Evolutionary conservation across 2,329 filamentous ascomycete species (phyloP).

Genomic region (Neopestalotiopsis rosae): DNA sequence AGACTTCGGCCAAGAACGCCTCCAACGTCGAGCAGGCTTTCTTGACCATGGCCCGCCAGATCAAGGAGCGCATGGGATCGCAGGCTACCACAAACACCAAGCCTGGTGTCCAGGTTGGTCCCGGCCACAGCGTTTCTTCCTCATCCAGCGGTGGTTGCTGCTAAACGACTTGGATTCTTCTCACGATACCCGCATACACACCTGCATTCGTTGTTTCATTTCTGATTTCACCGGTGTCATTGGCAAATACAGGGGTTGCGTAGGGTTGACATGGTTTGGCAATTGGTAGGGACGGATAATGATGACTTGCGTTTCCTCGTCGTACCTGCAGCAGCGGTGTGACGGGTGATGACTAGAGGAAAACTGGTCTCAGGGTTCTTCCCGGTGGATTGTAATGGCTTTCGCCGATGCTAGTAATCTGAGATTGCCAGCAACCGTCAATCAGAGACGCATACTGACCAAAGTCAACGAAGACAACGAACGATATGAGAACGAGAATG

Average conservation of each 20-base stretch:
- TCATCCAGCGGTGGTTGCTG: slow-evolving; percentile 88
- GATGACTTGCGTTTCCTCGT: not conserved
- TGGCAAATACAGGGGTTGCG: slow-evolving; percentile 21
- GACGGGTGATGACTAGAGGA: not conserved
- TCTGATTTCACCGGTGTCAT: slow-evolving; percentile 20
- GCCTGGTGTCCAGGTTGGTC: slow-evolving; percentile 93
- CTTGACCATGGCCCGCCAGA: slow-evolving; percentile 99
- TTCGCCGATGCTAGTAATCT: slow-evolving; percentile 13
- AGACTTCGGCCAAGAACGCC: slow-evolving; percentile 99
- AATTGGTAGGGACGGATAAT: slow-evolving; percentile 11
- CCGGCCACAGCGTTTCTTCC: slow-evolving; percentile 91
- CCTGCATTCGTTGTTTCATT: slow-evolving; percentile 16
- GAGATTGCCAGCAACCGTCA: slow-evolving; percentile 8
- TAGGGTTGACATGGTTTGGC: slow-evolving; percentile 18
- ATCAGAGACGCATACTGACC: slow-evolving; percentile 15
- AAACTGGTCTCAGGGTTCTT: slow-evolving; percentile 7
- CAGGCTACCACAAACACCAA: slow-evolving; percentile 97
- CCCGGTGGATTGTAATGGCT: slow-evolving; percentile 16
- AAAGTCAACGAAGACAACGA: slow-evolving; percentile 2
- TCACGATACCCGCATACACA: slow-evolving; percentile 23
- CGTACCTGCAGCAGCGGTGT: not conserved
- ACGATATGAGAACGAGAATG: not conserved
- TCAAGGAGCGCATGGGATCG: slow-evolving; percentile 99
- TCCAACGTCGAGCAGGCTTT: slow-evolving; percentile 99
- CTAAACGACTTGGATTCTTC: slow-evolving; percentile 56